Evolutionary conservation across 2,329 filamentous ascomycete genomes (phyloP), one percentile per base, ranked within the genome.

Genomic region (Penicillium sp.): DNA sequence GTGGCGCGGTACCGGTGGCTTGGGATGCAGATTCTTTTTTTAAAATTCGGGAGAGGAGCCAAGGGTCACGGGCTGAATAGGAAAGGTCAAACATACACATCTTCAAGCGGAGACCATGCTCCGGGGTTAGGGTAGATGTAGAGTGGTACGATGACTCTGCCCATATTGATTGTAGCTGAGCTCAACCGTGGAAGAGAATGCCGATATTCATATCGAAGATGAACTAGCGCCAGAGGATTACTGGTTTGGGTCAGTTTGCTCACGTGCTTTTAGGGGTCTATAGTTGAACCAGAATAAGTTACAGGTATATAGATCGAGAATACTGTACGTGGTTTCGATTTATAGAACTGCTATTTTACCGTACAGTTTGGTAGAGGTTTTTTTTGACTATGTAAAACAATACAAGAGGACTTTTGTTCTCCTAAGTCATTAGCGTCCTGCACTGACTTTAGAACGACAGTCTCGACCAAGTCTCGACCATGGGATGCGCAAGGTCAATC

Each of bases 71-170:
- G 57, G 46, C 49, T 42, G 50, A 47, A 58, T 56, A 46, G 31
- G 57, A 59, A 62, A 47, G 56, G 52, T 52, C 54, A 55, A 58
- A 72, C 71, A 60, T 73, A 81, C 78, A 75, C 76, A 60, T 75
- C 62, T 64, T 76, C 74, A 57, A 81, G 67, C 14, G 78, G 76
- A 59, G 76, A 67, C 78, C 79, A 82, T 22, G 78, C 77, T 44
- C 74, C 78, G n/a, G 73, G 69, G 39, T 71, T 71, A 55, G 79
- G 79, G 67, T 81, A 81, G 43, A 81, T 71, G 66, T 81, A 81
- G 52, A 82, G 76, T 58, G 78, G 79, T 45, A 82, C 72, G 56
- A 81, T 71, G 14, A 81, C 74, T 48, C 74, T 76, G 33, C 68
- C 67, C 67, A 71, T 72, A 55, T 55, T 67, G 64, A 70, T 70